These are phyloP conservation scores for Citrus maxima DNA, from an alignment of 345 rosid species.

Conservation along the genomic window DNA sequence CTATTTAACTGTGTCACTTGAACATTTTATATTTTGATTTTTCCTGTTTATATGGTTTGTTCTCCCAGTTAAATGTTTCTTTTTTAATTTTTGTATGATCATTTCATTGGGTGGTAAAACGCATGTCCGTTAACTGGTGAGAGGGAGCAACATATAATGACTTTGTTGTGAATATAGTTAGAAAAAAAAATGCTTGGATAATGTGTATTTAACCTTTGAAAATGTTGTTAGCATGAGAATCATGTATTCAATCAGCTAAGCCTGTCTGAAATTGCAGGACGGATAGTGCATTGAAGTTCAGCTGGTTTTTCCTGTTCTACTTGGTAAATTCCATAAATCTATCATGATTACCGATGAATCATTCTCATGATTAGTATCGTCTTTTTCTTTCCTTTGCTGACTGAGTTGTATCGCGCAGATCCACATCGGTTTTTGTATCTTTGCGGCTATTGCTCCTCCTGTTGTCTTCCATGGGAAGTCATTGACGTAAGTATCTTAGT, in stretches of 20 bases:
- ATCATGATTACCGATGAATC: background rate
- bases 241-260: background rate
- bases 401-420: conserved; percentile 45
- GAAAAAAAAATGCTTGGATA: background rate
- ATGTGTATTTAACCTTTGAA: background rate
- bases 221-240: background rate
- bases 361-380: background rate
- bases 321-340: conserved; percentile 54
- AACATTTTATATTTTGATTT: too few relatives aligned
- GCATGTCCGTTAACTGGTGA: background rate
- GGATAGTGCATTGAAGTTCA: conserved; percentile 90
- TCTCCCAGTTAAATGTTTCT: background rate
- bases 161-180: background rate
- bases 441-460: conserved; percentile 99
- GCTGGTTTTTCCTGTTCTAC: conserved; percentile 97
- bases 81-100: background rate
- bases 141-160: background rate
- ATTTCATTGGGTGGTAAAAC: background rate
- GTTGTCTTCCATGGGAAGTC: conserved; percentile 93
- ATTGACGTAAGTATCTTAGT: conserved; percentile 70
- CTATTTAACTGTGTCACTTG: background rate
- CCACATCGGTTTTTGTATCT: conserved; percentile 86
- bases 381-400: conserved; percentile 6
- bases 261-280: conserved; percentile 58
- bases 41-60: background rate